Evolutionary conservation across 2,329 filamentous ascomycete species (phyloP).

Genomic region (Colletotrichum tropicicola): DNA sequence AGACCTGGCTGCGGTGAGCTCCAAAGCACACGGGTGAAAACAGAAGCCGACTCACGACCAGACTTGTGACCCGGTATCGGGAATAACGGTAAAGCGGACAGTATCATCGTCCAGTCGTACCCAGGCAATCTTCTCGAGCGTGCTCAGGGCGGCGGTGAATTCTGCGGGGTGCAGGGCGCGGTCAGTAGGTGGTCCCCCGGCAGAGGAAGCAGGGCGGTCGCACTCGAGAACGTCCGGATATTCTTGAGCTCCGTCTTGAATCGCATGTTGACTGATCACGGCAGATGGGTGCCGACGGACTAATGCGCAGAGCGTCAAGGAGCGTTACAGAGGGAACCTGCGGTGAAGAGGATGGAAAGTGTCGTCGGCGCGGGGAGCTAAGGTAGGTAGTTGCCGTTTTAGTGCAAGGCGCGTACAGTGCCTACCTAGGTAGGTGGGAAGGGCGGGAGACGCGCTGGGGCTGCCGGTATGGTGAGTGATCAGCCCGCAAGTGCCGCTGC

Average conservation of each 20-base stretch:
- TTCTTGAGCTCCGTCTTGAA: conserved; percentile 74
- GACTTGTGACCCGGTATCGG: conserved; percentile 93
- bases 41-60: conserved; percentile 75
- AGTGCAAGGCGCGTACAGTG: neutral
- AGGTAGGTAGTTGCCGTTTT: neutral
- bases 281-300: neutral
- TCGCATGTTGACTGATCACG: conserved; percentile 56
- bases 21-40: neutral
- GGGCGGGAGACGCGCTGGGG: neutral
- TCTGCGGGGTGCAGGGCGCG: conserved; percentile 51
- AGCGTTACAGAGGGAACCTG: neutral
- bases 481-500: neutral
- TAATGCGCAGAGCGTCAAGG: neutral
- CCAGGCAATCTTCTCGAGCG: conserved; percentile 87
- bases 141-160: conserved; percentile 70
- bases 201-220: conserved; percentile 31
- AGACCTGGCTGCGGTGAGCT: conserved; percentile 49
- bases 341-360: neutral
- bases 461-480: neutral
- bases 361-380: neutral
- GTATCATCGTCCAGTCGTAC: conserved; percentile 87
- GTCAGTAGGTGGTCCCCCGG: neutral
- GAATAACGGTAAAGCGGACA: conserved; percentile 94
- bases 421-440: neutral
- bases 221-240: conserved; percentile 73